Evolutionary conservation across 345 rosid genomes (phyloP), one percentile per base, ranked within the genome.

Genomic region (rapeseed (Brassica napus)): DNA sequence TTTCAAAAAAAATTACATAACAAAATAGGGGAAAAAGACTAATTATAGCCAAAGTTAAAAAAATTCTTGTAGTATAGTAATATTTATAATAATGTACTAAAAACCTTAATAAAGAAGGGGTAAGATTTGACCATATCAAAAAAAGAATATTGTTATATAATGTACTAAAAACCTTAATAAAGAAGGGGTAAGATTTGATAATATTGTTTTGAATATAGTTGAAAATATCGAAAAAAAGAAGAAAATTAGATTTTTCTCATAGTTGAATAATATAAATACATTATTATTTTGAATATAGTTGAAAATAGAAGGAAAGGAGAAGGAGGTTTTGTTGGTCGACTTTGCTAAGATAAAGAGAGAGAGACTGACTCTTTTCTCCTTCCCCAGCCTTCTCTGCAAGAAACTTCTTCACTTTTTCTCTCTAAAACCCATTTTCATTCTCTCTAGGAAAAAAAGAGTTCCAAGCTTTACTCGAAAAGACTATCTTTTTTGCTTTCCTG

Each of bases 311-410:
- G 82, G 82, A 85, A 87, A 85, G 86, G 34, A 2, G 78, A 77
- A 75, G 88, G 76, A 37, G 83, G 88, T 88, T 88, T 86, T 77
- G 74, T 69, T 79, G 68, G 77, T 78, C 61, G 83, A 84, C 39
- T 71, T 73, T 31, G 69, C 84, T 62, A 76, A 81, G 92, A 88
- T 91, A 92, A 44, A 7, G 8, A 89, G 97, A 86, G 97, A 85
- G 87, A 89, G 86, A 30, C 85, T 21, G 64, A 58, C 79, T 75
- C 74, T 72, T 74, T 55, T 42, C 47, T 69, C 47, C 71, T 74
- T 55, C 79, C 18, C 47, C 67, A 31, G 35, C 75, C 31, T 28
- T 31, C 68, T 47, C 82, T 80, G 42, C 76, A 74, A 80, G 61
- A 59, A 68, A 68, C 2, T 49, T 34, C 18, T 67, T 60, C 42